phyloP scores from a whole-genome alignment of 169 alveolate genomes.

The Babesia microti region DNA sequence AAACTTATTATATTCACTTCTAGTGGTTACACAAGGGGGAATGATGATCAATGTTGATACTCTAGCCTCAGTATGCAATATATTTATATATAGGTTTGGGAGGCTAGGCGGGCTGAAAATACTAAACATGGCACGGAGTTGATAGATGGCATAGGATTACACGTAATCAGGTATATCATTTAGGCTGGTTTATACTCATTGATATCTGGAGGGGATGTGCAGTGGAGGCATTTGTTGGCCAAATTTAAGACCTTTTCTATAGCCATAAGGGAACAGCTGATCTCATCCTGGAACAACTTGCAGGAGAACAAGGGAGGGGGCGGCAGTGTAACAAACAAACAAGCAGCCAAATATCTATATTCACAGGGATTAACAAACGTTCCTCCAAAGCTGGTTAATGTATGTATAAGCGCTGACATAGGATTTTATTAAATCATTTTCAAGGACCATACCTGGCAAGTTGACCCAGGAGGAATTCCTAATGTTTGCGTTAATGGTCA shows the following conservation, averaged over 20 bases:
- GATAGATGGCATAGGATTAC: slow-evolving; percentile 31
- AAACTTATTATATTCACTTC: slow-evolving; percentile 26
- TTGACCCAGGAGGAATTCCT: slow-evolving; percentile 32
- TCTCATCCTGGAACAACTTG: slow-evolving; percentile 17
- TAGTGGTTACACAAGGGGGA: slow-evolving; percentile 35
- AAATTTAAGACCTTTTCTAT: slow-evolving; percentile 28
- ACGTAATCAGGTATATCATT: too few relatives aligned
- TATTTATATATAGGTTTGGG: slow-evolving; percentile 21
- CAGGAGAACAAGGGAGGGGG: slow-evolving; percentile 1
- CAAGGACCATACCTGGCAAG: slow-evolving; percentile 8
- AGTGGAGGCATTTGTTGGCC: slow-evolving; percentile 34
- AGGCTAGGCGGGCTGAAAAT: slow-evolving; percentile 10
- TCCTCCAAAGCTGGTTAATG: slow-evolving; percentile 6
- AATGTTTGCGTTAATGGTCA: slow-evolving; percentile 24
- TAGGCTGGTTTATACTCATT: slow-evolving; percentile 11
- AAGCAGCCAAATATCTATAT: slow-evolving; percentile 10
- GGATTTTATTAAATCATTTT: slow-evolving; percentile 36
- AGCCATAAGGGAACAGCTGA: slow-evolving; percentile 10
- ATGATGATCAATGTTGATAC: slow-evolving; percentile 18
- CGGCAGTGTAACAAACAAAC: background rate
- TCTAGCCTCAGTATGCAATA: too few relatives aligned
- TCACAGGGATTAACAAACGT: slow-evolving; percentile 11
- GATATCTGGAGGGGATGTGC: slow-evolving; percentile 24
- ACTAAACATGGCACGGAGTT: slow-evolving; percentile 33
- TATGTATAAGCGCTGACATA: background rate